Evolutionary conservation across 768 basidiomycete genomes (phyloP), one percentile per base, ranked within the genome.

Genomic region (Phaffia australis): DNA sequence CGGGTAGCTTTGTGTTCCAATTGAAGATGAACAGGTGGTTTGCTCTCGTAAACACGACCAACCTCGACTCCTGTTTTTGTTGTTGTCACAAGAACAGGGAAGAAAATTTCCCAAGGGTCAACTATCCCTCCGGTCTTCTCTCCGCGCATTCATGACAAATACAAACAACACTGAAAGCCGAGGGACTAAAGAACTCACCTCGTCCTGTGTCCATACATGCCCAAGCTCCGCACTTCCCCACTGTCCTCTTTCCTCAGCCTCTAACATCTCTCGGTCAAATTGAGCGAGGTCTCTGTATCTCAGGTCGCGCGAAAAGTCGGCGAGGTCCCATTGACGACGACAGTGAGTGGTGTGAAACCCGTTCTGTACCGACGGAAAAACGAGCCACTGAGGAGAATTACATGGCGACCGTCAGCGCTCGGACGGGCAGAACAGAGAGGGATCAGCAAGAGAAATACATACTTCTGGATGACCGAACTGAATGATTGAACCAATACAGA

Each of bases 381-480:
- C 68, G 60, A 70, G 68, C 70, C 70, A 70, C 67, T 70, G 25
- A 21, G 25, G 42, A 54, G 29, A n/a, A 15, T 5, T 18, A 29
- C 6, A 30, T n/a, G 47, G 30, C 3, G 2, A 18, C 23, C 47
- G n/a, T 60, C 57, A 55, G 60, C 23, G n/a, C 32, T n/a, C 42
- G 15, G 3, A n/a, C 16, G 48, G 7, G 18, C 2, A 49, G 21
- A 4, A 27, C 21, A 49, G 56, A 49, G 2, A 19, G 29, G 29
- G 19, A 30, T 9, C 35, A 61, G 54, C 14, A 29, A 6, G 16
- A 9, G 23, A 25, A 29, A 25, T 0, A 46, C 54, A 42, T 16
- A 70, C 69, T 57, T 70, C 70, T 1, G 70, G 70, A 35, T 70
- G 70, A 1, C 70, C 70, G 25, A 70, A 70, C 70, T 69, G 54